These are phyloP conservation scores for Colletotrichum sp. DNA, from an alignment of 2,329 filamentous ascomycete species.

Conservation along the genomic window DNA sequence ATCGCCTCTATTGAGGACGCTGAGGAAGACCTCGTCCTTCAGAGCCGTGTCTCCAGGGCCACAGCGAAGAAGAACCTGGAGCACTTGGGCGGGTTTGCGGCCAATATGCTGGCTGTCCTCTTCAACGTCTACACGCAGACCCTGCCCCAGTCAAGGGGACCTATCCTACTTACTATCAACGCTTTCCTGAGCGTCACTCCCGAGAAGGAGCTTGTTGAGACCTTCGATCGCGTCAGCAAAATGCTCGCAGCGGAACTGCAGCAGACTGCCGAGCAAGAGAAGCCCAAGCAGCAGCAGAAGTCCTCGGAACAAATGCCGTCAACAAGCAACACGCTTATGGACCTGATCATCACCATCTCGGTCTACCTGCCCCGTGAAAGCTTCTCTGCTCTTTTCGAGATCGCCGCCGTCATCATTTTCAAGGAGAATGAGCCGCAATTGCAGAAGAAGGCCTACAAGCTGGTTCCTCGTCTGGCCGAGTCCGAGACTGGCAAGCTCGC, in stretches of 20 bases:
- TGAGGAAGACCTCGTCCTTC: conserved; percentile 76
- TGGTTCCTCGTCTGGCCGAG: conserved; percentile 87
- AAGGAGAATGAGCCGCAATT: conserved; percentile 86
- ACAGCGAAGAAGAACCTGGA: conserved; percentile 80
- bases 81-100: conserved; percentile 80
- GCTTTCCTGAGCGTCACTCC: conserved; percentile 90
- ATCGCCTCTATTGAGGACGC: conserved; percentile 73
- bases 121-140: conserved; percentile 99
- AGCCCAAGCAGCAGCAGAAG: conserved; percentile 63
- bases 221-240: conserved; percentile 84
- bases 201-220: conserved; percentile 78
- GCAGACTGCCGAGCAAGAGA: conserved; percentile 58
- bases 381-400: conserved; percentile 84
- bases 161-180: conserved; percentile 93
- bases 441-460: conserved; percentile 99
- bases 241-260: conserved; percentile 79
- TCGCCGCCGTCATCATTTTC: conserved; percentile 82
- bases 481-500: conserved; percentile 80
- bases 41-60: conserved; percentile 77
- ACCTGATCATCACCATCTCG: conserved; percentile 94
- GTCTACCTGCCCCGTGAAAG: conserved; percentile 89
- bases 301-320: conserved; percentile 79
- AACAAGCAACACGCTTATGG: conserved; percentile 93
- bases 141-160: conserved; percentile 87
- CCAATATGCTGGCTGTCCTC: conserved; percentile 92